A percentile compares a stretch with the other conserved stretches of the same genome.
Evolutionary conservation across 2,329 filamentous ascomycete species (phyloP).

Genomic region (Botrytis medusae): DNA sequence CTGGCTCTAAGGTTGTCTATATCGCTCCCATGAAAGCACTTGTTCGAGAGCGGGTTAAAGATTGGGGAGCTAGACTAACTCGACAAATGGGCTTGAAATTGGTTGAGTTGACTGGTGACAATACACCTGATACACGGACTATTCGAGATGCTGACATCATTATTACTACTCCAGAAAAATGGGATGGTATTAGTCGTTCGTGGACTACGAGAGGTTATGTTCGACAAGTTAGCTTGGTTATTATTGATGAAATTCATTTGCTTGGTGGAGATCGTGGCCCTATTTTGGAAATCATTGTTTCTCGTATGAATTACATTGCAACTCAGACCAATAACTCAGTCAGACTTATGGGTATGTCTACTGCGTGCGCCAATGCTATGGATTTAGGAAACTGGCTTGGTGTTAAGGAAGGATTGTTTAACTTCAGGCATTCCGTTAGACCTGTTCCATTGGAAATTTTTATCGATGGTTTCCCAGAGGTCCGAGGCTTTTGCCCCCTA

Average conservation of each 20-base stretch:
- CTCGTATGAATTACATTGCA: constrained; percentile 96
- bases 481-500: constrained; percentile 90
- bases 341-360: constrained; percentile 96
- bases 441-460: constrained; percentile 94
- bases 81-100: constrained; percentile 82
- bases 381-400: constrained; percentile 96
- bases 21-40: constrained; percentile 99
- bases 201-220: constrained; percentile 99
- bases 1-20: constrained; percentile 96
- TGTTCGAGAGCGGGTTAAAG: constrained; percentile 91
- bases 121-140: constrained; percentile 93
- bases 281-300: constrained; percentile 95
- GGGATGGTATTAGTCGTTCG: constrained; percentile 98
- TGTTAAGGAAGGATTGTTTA: constrained; percentile 93
- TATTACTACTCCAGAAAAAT: constrained; percentile 98
- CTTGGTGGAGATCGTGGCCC: constrained; percentile 95
- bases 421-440: constrained; percentile 94
- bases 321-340: constrained; percentile 89
- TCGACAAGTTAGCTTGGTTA: constrained; percentile 89
- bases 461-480: constrained; percentile 95
- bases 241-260: constrained; percentile 97
- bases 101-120: constrained; percentile 95
- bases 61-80: constrained; percentile 84
- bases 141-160: constrained; percentile 97
- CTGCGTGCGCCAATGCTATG: constrained; percentile 91